Base-by-base conservation (phyloP, 495 filamentous ascomycete species). In the Bathelium albidoporum region DNA sequence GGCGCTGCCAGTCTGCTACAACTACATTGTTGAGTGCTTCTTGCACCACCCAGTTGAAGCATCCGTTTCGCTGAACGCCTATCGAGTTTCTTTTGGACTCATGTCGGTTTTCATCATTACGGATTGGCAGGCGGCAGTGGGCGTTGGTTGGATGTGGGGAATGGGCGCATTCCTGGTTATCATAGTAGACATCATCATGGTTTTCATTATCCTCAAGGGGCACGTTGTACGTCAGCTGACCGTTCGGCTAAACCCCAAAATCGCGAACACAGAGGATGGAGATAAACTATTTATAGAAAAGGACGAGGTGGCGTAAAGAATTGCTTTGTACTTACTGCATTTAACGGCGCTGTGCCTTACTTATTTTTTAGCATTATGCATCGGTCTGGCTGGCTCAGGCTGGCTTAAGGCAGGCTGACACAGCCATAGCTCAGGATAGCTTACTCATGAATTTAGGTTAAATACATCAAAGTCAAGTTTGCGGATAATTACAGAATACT, bases 1-100 rank as follows among this genome's bases (percentile, higher is more conserved):
- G 20, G 32, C 52, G 10, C 10, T 64, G 60, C 59, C 59, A 9
- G 58, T 65, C n/a, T 64, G 58, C 52, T 24, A 24, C 58, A 59
- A 64, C 58, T 64, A 64, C 29, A 31, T 59, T 41, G 58, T 39
- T 7, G 62, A 64, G 39, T 59, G 32, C 39, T 61, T 61, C 59
- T 22, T 55, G 32, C 10, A 61, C 16, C 32, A 61, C 22, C 16
- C 59, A 24, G 32, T 55, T 26, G 32, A 61, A 43, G 31, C 32
- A 22, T 59, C 59, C 18, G 32, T 34, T 18, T 58, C 32, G 32
- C 31, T 61, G 9, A 61, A 58, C 11, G 31, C 32, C 39, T 61
- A 43, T 45, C 31, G 59, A 41, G 10, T 61, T 16, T 58, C 59
- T 14, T 61, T 58, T n/a, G 59, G 59, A 29, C 32, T 61, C 31